Conservation (phyloP, 345 rosid genomes). For the Heritiera fomes region DNA sequence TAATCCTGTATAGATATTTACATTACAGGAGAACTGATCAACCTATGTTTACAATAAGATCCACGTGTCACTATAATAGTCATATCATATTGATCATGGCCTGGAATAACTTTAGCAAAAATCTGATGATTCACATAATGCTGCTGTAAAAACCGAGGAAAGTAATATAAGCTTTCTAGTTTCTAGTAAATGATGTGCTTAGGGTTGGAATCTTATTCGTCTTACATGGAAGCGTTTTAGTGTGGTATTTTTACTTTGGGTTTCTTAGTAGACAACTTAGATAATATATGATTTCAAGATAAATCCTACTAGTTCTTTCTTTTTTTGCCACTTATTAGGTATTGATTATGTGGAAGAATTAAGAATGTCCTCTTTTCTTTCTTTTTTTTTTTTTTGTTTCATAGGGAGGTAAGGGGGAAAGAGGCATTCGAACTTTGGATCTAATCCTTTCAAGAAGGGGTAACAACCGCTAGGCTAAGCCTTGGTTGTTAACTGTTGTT, state of each 20-base stretch:
- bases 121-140: not conserved
- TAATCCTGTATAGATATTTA: not conserved
- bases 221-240: conserved; percentile 8
- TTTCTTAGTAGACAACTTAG: not conserved
- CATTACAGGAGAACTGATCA: not conserved
- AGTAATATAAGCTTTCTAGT: not conserved
- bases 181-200: not conserved
- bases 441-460: too few relatives aligned
- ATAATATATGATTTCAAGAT: not conserved
- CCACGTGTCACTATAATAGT: not conserved
- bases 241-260: not conserved
- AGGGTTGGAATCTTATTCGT: conserved; percentile 4
- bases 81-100: conserved; percentile 2
- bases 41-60: not conserved
- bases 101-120: not conserved
- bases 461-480: too few relatives aligned
- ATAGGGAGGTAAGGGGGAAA: too few relatives aligned
- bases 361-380: not conserved
- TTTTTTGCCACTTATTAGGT: not conserved
- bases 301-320: not conserved
- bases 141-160: not conserved
- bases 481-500: not conserved
- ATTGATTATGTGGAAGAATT: not conserved
- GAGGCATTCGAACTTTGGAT: too few relatives aligned
- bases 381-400: too few relatives aligned